Conservation (phyloP, 768 basidiomycete species). For the Gautieria morchelliformis region DNA sequence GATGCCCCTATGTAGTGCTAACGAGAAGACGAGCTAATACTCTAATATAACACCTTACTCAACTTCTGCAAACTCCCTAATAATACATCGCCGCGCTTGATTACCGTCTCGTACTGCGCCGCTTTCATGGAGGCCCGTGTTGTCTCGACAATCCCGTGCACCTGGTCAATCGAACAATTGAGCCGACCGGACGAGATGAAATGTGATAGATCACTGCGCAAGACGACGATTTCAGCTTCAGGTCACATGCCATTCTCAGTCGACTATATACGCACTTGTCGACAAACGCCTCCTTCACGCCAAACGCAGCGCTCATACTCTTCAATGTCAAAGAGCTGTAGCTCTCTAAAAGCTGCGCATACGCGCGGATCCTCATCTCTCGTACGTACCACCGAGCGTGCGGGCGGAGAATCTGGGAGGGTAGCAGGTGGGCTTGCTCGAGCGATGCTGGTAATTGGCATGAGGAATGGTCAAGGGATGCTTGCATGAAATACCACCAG, state of each 20-base stretch:
- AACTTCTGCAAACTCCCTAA: slow-evolving; percentile 81
- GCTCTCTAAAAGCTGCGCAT: slow-evolving; percentile 82
- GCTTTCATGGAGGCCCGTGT: slow-evolving; percentile 70
- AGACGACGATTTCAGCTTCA: neutral
- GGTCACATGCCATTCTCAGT: slow-evolving; percentile 1
- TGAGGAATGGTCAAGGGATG: neutral
- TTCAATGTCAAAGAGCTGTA: slow-evolving; percentile 87
- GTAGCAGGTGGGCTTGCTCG: slow-evolving; percentile 80
- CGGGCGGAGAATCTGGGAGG: slow-evolving; percentile 74
- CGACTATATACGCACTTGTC: slow-evolving; percentile 53
- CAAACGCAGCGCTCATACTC: slow-evolving; percentile 78
- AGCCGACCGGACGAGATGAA: slow-evolving; percentile 86
- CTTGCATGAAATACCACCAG: too few species aligned
- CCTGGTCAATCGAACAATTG: slow-evolving; percentile 87
- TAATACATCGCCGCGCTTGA: slow-evolving; percentile 86
- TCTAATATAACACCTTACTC: slow-evolving; percentile 73
- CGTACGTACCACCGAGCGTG: slow-evolving; percentile 88
- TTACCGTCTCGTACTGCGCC: slow-evolving; percentile 85
- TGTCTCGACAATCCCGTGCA: slow-evolving; percentile 90
- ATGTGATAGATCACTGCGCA: slow-evolving; percentile 69
- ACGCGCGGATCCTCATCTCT: slow-evolving; percentile 94
- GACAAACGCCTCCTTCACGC: slow-evolving; percentile 80
- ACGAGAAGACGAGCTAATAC: too few species aligned
- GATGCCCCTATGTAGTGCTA: too few species aligned
- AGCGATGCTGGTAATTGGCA: slow-evolving; percentile 52